phyloP scores from a whole-genome alignment of 2,329 filamentous ascomycete species.

The Leptodontidium sp. region DNA sequence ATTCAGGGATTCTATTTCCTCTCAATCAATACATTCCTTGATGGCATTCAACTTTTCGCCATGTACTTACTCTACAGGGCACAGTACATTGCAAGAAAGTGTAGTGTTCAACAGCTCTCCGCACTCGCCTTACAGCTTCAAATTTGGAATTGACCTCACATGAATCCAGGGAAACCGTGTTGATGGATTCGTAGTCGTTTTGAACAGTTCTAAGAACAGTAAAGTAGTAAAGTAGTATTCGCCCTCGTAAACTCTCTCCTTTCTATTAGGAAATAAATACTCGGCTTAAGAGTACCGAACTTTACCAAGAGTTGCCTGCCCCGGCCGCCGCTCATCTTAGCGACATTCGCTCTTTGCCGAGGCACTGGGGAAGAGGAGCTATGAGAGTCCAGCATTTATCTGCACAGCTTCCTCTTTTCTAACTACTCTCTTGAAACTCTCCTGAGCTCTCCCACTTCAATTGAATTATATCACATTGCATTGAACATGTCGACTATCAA shows the following conservation, averaged over 20 bases:
- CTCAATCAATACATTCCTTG: too few species aligned
- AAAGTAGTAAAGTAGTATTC: neutral
- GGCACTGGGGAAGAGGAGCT: neutral
- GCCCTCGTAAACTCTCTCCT: neutral
- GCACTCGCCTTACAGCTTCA: too few species aligned
- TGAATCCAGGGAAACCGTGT: too few species aligned
- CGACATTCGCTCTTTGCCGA: conserved; percentile 2
- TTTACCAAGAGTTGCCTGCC: neutral
- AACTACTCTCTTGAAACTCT: neutral
- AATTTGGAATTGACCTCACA: too few species aligned
- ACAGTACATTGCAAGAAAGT: too few species aligned
- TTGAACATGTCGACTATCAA: conserved; percentile 46
- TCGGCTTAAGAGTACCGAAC: conserved; percentile 9
- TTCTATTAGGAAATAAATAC: conserved; percentile 10
- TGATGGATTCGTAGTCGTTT: too few species aligned
- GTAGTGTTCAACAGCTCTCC: too few species aligned
- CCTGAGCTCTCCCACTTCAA: conserved; percentile 3
- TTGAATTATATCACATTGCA: neutral
- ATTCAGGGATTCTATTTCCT: too few species aligned
- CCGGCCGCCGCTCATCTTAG: neutral
- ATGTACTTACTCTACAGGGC: too few species aligned
- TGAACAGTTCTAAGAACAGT: neutral
- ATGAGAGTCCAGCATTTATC: neutral
- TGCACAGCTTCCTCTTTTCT: conserved; percentile 7
- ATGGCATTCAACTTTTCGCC: too few species aligned